Conservation (phyloP, 1,284 basidiomycete genomes). For the Inonotus obliquus region DNA sequence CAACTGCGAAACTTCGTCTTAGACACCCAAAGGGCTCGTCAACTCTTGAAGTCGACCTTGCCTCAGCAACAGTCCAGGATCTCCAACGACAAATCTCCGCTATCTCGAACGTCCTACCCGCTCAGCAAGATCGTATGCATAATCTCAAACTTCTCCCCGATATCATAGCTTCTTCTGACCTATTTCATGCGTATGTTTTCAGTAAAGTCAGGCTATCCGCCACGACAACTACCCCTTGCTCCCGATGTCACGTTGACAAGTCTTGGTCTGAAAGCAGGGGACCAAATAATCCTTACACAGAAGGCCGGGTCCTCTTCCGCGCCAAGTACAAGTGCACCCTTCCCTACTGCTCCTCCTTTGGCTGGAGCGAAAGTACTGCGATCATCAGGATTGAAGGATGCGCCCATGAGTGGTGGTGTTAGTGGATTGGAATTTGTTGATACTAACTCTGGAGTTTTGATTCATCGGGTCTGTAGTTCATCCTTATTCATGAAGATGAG, state of each 20-base stretch:
- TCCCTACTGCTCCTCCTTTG: background rate
- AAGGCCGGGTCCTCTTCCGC: slow-evolving; percentile 26
- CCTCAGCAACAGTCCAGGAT: slow-evolving; percentile 61
- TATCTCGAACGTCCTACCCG: slow-evolving; percentile 66
- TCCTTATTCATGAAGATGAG: background rate
- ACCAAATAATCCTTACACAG: slow-evolving; percentile 78
- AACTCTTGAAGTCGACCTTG: slow-evolving; percentile 68
- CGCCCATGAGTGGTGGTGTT: background rate
- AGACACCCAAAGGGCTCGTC: slow-evolving; percentile 56
- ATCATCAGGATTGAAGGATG: background rate
- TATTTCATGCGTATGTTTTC: no score
- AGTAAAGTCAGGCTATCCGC: slow-evolving; percentile 89
- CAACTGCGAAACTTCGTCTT: slow-evolving; percentile 29
- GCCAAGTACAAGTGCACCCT: slow-evolving; percentile 18
- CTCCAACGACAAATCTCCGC: slow-evolving; percentile 68
- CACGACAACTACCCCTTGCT: slow-evolving; percentile 63
- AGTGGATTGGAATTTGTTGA: slow-evolving; percentile 53
- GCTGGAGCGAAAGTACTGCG: slow-evolving; percentile 18
- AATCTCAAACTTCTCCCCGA: background rate
- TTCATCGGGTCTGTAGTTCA: slow-evolving; percentile 54
- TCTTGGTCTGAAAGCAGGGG: slow-evolving; percentile 71
- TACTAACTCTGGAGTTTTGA: slow-evolving; percentile 56
- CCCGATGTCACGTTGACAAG: slow-evolving; percentile 68
- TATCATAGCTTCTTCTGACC: background rate
- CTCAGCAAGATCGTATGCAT: slow-evolving; percentile 69